Evolutionary conservation across 1,284 basidiomycete genomes (phyloP).

Genomic region (Chalciporus piperatoides): DNA sequence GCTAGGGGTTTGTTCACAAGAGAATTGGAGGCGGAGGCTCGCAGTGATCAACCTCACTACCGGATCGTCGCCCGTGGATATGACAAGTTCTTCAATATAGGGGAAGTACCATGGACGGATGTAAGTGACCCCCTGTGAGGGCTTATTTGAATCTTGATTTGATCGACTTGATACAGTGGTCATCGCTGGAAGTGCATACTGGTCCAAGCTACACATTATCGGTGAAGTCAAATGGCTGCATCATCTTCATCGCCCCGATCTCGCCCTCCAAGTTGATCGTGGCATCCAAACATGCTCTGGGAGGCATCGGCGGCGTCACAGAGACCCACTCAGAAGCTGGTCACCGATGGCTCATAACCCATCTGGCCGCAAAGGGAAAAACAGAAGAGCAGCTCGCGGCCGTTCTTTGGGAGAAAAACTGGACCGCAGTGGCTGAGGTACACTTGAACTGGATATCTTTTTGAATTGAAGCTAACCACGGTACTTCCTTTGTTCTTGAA

Average conservation of each 20-base stretch:
- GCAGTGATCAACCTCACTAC: conserved; percentile 36
- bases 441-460: conserved; percentile 17
- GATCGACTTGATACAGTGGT: conserved; percentile 59
- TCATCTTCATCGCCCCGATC: conserved; percentile 93
- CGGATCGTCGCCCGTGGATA: conserved; percentile 91
- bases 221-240: conserved; percentile 96
- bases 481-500: not conserved
- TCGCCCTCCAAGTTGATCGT: conserved; percentile 75
- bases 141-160: not conserved
- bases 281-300: conserved; percentile 91
- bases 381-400: conserved; percentile 74
- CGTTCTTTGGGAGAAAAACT: conserved; percentile 77
- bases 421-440: conserved; percentile 92
- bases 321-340: conserved; percentile 77
- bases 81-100: conserved; percentile 99
- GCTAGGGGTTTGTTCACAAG: conserved; percentile 84
- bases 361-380: conserved; percentile 62
- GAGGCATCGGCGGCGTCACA: conserved; percentile 39
- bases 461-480: not conserved
- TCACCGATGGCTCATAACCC: conserved; percentile 77
- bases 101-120: conserved; percentile 91
- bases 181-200: conserved; percentile 68
- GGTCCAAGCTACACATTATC: conserved; percentile 83
- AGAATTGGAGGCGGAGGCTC: conserved; percentile 27
- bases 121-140: conserved; percentile 46